phyloP scores from a whole-genome alignment of 2,329 filamentous ascomycete species.

The Lachnellula occidentalis region DNA sequence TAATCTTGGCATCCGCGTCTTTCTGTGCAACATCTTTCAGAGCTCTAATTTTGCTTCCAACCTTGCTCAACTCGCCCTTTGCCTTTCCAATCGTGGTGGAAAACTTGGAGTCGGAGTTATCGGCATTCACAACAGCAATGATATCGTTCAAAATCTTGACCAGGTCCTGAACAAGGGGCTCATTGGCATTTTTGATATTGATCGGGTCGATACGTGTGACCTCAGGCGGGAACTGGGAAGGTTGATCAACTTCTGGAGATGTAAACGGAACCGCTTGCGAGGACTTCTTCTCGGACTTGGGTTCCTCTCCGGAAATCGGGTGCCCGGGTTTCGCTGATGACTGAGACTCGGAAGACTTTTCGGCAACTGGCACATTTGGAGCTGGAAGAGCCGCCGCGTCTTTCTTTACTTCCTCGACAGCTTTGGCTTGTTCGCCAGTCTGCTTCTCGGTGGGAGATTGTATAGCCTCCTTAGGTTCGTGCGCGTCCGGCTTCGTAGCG shows the following conservation, averaged over 20 bases:
- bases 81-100: slow-evolving; percentile 74
- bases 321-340: slow-evolving; percentile 14
- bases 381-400: slow-evolving; percentile 24
- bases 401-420: slow-evolving; percentile 32
- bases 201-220: slow-evolving; percentile 70
- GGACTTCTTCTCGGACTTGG: neutral
- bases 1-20: slow-evolving; percentile 63
- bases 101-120: slow-evolving; percentile 73
- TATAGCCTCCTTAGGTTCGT: slow-evolving; percentile 24
- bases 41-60: slow-evolving; percentile 70
- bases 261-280: slow-evolving; percentile 29
- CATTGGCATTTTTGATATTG: slow-evolving; percentile 66
- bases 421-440: slow-evolving; percentile 28
- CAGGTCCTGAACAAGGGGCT: slow-evolving; percentile 86
- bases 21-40: slow-evolving; percentile 68
- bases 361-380: slow-evolving; percentile 10
- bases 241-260: slow-evolving; percentile 60
- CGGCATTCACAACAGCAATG: slow-evolving; percentile 87
- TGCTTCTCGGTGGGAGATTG: slow-evolving; percentile 27
- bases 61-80: slow-evolving; percentile 73
- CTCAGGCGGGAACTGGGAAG: slow-evolving; percentile 56
- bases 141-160: slow-evolving; percentile 95
- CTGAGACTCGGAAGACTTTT: slow-evolving; percentile 22
- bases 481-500: slow-evolving; percentile 34
- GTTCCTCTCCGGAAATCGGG: slow-evolving; percentile 7